Percentiles rank a stretch among this genome's conserved stretches.
Evolutionary conservation across 2,329 filamentous ascomycete species (phyloP).

Genomic region (Colletotrichum somersetense): DNA sequence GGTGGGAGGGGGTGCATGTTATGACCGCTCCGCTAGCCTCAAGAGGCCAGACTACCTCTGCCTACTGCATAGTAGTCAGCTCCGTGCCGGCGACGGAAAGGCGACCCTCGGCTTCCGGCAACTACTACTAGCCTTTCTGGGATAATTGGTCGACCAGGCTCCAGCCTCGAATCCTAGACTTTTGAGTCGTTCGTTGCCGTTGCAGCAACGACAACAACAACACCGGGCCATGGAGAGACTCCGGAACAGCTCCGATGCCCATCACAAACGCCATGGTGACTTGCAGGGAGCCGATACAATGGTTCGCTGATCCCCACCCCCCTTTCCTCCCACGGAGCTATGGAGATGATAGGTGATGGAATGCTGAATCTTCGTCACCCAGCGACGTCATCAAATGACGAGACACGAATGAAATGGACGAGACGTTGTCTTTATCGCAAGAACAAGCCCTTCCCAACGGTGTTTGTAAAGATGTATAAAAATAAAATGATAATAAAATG

Average conservation of each 20-base stretch:
- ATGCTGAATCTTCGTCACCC: too few species aligned
- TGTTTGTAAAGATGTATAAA: too few species aligned
- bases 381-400: not conserved
- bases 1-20: not conserved
- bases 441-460: constrained; percentile 1
- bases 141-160: not conserved
- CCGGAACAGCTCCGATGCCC: not conserved
- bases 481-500: too few species aligned
- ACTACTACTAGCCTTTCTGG: not conserved
- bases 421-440: not conserved
- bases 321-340: too few species aligned
- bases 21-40: not conserved
- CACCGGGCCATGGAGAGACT: not conserved
- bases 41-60: not conserved
- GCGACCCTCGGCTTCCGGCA: not conserved
- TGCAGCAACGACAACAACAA: not conserved
- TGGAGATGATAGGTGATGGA: not conserved
- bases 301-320: not conserved
- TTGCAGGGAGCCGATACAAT: not conserved
- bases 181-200: not conserved
- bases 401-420: not conserved
- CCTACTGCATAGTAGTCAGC: not conserved
- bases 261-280: not conserved
- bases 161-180: not conserved
- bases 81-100: not conserved